Conservation (phyloP, 2,329 filamentous ascomycete species). For the Escovopsis sp. region DNA sequence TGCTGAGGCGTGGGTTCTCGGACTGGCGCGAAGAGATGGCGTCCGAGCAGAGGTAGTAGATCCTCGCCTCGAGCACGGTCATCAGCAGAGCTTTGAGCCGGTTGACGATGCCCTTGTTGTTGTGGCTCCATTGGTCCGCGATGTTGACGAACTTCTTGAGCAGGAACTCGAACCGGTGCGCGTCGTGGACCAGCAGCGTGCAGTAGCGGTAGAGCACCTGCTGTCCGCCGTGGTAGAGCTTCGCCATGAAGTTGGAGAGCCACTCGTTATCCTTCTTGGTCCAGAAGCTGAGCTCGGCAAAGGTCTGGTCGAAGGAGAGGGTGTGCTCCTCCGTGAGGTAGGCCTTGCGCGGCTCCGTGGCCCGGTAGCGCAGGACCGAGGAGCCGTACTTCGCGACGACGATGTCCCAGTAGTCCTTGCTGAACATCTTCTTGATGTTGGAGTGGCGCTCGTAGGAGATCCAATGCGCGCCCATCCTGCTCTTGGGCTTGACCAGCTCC, state of each 20-base stretch:
- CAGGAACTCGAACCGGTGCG: slow-evolving; percentile 7
- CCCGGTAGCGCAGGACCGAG: slow-evolving; percentile 8
- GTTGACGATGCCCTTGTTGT: neutral
- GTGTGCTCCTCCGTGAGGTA: slow-evolving; percentile 5
- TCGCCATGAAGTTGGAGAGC: neutral
- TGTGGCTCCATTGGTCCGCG: neutral
- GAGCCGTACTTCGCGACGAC: slow-evolving; percentile 12
- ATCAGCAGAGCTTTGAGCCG: neutral
- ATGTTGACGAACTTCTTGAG: slow-evolving; percentile 5
- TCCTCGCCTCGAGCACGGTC: neutral
- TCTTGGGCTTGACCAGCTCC: too few relatives aligned
- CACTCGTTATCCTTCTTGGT: neutral
- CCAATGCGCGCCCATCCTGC: slow-evolving; percentile 1
- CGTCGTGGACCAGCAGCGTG: slow-evolving; percentile 9
- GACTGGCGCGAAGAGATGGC: neutral
- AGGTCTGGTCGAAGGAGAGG: neutral
- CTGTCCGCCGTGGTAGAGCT: neutral
- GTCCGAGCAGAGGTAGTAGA: neutral
- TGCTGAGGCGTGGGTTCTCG: too few relatives aligned
- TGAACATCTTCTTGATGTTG: slow-evolving; percentile 10
- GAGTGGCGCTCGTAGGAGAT: slow-evolving; percentile 7
- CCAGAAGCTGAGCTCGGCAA: slow-evolving; percentile 1
- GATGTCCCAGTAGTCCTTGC: slow-evolving; percentile 13
- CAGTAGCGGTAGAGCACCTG: slow-evolving; percentile 9
- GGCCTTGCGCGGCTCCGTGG: slow-evolving; percentile 9